phyloP scores from a whole-genome alignment of 768 basidiomycete species.

The Aureoboletus auriporus region DNA sequence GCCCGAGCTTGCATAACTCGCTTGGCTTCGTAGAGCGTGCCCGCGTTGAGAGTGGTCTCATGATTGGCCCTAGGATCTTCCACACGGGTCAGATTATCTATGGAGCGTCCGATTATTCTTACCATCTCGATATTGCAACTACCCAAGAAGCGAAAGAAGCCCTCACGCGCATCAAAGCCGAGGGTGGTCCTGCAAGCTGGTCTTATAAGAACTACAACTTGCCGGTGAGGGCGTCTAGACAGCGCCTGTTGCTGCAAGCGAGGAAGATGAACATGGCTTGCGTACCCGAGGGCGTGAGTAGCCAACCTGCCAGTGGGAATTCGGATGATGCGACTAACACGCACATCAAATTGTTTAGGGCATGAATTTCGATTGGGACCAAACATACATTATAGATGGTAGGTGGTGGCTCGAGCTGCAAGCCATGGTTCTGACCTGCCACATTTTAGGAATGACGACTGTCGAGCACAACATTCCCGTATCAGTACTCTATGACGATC shows the following conservation, averaged over 20 bases:
- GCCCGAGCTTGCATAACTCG: slow-evolving; percentile 63
- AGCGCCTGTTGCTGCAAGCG: slow-evolving; percentile 59
- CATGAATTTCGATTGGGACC: slow-evolving; percentile 78
- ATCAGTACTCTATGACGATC: slow-evolving; percentile 61
- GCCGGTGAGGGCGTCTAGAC: slow-evolving; percentile 65
- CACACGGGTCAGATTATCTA: slow-evolving; percentile 61
- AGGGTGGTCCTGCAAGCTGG: slow-evolving; percentile 65
- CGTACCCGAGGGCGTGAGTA: slow-evolving; percentile 61
- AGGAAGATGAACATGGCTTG: slow-evolving; percentile 64
- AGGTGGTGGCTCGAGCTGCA: slow-evolving; percentile 6
- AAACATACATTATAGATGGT: slow-evolving; percentile 79
- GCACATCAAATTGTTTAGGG: slow-evolving; percentile 33
- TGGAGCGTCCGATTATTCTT: slow-evolving; percentile 43
- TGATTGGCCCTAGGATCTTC: slow-evolving; percentile 70
- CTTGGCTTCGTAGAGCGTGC: slow-evolving; percentile 62
- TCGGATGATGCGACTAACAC: neutral
- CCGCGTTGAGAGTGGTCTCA: slow-evolving; percentile 63
- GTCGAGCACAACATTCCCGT: slow-evolving; percentile 69
- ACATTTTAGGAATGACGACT: slow-evolving; percentile 65
- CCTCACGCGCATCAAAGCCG: slow-evolving; percentile 62
- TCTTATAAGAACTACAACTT: slow-evolving; percentile 80
- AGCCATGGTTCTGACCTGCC: neutral
- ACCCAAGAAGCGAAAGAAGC: slow-evolving; percentile 62
- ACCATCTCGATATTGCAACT: slow-evolving; percentile 63
- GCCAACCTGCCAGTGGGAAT: neutral